phyloP scores from a whole-genome alignment of 2,329 filamentous ascomycete species.

The Alternaria ethzedia region DNA sequence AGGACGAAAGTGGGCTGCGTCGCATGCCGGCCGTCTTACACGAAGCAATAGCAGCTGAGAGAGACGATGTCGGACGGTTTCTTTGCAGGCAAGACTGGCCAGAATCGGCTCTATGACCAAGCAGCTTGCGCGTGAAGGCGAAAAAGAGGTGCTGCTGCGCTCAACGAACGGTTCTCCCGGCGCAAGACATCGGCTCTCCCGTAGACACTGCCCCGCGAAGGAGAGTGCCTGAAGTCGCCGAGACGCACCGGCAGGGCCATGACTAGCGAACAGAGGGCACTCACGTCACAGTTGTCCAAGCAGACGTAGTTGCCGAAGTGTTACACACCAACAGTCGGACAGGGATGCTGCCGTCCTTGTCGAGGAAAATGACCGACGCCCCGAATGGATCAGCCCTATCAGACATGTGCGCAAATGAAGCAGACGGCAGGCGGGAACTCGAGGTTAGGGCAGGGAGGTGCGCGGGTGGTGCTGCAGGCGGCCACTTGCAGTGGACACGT shows the following conservation, averaged over 20 bases:
- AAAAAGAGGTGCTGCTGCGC: neutral
- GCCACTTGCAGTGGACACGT: slow-evolving; percentile 13
- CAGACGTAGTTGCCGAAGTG: slow-evolving; percentile 11
- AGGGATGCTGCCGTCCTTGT: slow-evolving; percentile 11
- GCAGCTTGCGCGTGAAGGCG: neutral
- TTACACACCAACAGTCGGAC: slow-evolving; percentile 34
- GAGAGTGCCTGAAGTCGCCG: slow-evolving; percentile 34
- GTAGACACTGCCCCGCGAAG: slow-evolving; percentile 32
- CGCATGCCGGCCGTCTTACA: slow-evolving; percentile 25
- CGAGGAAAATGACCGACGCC: slow-evolving; percentile 34
- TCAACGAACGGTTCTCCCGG: slow-evolving; percentile 20
- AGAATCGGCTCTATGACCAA: slow-evolving; percentile 29
- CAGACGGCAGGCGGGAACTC: slow-evolving; percentile 14
- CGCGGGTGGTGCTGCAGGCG: slow-evolving; percentile 29
- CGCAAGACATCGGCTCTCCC: slow-evolving; percentile 26
- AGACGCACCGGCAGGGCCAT: slow-evolving; percentile 31
- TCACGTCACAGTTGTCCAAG: slow-evolving; percentile 32
- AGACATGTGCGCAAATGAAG: slow-evolving; percentile 29
- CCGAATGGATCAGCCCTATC: slow-evolving; percentile 43
- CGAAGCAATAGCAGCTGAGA: slow-evolving; percentile 33
- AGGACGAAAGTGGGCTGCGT: slow-evolving; percentile 28
- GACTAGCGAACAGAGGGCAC: slow-evolving; percentile 19
- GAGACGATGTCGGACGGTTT: slow-evolving; percentile 9
- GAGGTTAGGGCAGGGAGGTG: slow-evolving; percentile 7
- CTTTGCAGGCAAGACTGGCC: slow-evolving; percentile 19